Evolutionary conservation across 768 basidiomycete species (phyloP).

Genomic region (Hortiboletus campestris): DNA sequence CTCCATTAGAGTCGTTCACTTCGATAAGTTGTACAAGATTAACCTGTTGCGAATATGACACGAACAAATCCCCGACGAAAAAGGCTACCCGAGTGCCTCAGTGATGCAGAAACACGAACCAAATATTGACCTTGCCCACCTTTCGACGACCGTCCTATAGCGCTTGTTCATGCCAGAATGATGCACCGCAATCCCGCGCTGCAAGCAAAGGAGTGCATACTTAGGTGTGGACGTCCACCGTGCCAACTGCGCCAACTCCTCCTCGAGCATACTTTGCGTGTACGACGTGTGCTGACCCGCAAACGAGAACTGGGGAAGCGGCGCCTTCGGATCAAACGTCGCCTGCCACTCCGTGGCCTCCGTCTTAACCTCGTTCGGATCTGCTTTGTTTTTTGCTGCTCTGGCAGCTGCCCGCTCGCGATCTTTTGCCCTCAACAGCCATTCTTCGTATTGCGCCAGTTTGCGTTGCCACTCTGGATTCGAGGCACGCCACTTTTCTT

Average conservation of each 20-base stretch:
- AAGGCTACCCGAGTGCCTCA: conserved; percentile 22
- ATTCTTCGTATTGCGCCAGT: conserved; percentile 49
- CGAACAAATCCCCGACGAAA: conserved; percentile 63
- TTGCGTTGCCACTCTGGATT: conserved; percentile 51
- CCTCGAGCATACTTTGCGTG: conserved; percentile 46
- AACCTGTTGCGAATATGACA: conserved; percentile 66
- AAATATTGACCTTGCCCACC: conserved; percentile 32
- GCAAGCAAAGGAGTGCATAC: conserved; percentile 50
- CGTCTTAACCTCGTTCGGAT: conserved; percentile 24
- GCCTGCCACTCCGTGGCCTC: conserved; percentile 44
- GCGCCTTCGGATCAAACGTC: conserved; percentile 56
- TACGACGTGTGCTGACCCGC: conserved; percentile 43
- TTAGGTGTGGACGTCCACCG: conserved; percentile 32
- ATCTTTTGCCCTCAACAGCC: conserved; percentile 46
- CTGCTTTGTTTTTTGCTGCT: conserved; percentile 38
- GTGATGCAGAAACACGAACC: not conserved
- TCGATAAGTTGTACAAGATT: not conserved
- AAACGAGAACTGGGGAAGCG: conserved; percentile 61
- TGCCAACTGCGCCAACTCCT: conserved; percentile 42
- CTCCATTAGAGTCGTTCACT: not conserved
- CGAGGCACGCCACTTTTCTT: conserved; percentile 47
- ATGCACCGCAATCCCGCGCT: conserved; percentile 65
- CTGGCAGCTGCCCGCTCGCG: conserved; percentile 45
- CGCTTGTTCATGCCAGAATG: conserved; percentile 67
- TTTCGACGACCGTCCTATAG: conserved; percentile 59